Base-by-base conservation (phyloP, 2,329 filamentous ascomycete species). In the Beauveria australis region DNA sequence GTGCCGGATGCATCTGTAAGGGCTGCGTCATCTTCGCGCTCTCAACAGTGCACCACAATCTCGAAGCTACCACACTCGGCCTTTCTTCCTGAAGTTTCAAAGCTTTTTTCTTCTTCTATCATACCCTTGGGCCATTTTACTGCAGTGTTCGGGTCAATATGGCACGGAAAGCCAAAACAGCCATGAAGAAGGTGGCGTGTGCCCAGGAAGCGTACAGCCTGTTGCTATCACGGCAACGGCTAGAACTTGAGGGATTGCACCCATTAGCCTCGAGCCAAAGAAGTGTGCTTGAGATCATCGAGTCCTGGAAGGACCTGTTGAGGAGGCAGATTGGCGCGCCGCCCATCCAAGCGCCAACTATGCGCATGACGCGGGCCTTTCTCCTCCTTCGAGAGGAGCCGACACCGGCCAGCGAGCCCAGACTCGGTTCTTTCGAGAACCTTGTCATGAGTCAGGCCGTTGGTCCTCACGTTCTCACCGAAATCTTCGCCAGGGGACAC, bases 401-500 rank as follows among this genome's bases (percentile, higher is more conserved):
- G 18, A 24, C 14, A 1, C 28, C n/a, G 24, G 6, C 10, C 5
- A 9, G 16, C 16, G 7, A 4, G 10, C 5, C 19, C 19, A 2
- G 22, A 16, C 8, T 5, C 16, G 40, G 49, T 6, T 14, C 4
- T 0, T 43, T 60, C 5, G 57, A 60, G 9, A 19, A 26, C 4
- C n/a, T 60, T 14, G 24, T 60, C 24, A 51, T 53, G 1, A 10
- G n/a, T 1, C 46, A 22, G 10, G 53, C 67, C 18, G 44, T 68
- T n/a, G 67, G 68, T 3, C 63, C 64, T 1, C 55, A 58, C 14
- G 54, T 68, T 3, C 30, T 64, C 12, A 47, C 63, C 3, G 14
- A 24, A 5, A 18, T 70, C 19, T 69, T 69, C 1, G 61, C 60
- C 1, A 24, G 67, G 1, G 72, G 72, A 0, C 64, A 67, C 54